Evolutionary conservation across 208 protist species (phyloP).

Genomic region (Leishmania tropica): DNA sequence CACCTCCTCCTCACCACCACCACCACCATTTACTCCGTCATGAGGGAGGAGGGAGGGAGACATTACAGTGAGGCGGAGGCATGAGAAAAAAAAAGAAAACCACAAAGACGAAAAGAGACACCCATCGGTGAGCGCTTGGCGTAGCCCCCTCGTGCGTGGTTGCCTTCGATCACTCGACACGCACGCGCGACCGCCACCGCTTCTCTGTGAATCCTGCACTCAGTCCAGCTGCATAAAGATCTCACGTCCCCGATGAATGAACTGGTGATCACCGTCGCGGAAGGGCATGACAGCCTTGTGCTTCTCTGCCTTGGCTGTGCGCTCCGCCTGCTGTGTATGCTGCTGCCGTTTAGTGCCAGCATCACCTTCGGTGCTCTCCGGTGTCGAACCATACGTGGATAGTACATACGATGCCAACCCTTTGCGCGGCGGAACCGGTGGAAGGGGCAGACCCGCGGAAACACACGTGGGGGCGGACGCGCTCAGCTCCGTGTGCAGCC

Average conservation of each 20-base stretch:
- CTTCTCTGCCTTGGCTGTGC: background rate
- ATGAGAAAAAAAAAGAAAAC: background rate
- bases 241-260: conserved; percentile 33
- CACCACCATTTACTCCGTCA: background rate
- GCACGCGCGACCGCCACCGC: background rate
- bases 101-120: background rate
- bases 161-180: background rate
- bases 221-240: conserved; percentile 21
- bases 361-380: background rate
- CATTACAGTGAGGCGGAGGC: too few relatives aligned
- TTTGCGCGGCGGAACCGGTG: conserved; percentile 32
- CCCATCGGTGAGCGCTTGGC: background rate
- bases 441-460: conserved; percentile 3
- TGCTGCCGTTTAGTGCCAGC: background rate
- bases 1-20: too few relatives aligned
- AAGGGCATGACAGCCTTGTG: conserved; percentile 10
- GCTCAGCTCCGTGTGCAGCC: conserved; percentile 14
- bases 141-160: background rate
- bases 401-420: conserved; percentile 25
- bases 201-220: background rate
- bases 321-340: background rate
- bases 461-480: conserved; percentile 12
- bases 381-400: conserved; percentile 12
- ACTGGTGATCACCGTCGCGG: conserved; percentile 26
- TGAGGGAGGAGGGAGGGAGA: background rate